Percentiles rank a stretch among this genome's conserved stretches.
Conservation (phyloP, 495 filamentous ascomycete genomes). For the Pyrenula aspistea region DNA sequence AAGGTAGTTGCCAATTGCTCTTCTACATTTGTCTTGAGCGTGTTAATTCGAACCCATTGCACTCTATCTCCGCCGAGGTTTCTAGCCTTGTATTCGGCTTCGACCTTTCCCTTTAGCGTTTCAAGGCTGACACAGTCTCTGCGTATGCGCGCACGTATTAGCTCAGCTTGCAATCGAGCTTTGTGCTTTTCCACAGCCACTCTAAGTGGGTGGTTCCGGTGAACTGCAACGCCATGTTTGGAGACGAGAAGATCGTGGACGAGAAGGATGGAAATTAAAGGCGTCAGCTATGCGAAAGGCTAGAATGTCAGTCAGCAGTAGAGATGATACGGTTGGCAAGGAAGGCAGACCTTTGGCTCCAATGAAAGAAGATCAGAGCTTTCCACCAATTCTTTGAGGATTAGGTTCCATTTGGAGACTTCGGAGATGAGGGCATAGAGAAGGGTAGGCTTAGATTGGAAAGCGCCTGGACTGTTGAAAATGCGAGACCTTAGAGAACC, state of each 20-base stretch:
- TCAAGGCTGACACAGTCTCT: slow-evolving; percentile 53
- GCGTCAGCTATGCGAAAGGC: slow-evolving; percentile 53
- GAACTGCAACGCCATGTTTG: slow-evolving; percentile 68
- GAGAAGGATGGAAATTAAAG: slow-evolving; percentile 67
- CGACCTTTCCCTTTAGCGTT: slow-evolving; percentile 45
- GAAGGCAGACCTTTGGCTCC: slow-evolving; percentile 64
- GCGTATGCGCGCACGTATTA: slow-evolving; percentile 64
- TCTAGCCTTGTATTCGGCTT: slow-evolving; percentile 16
- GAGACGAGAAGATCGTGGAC: slow-evolving; percentile 77
- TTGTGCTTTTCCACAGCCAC: slow-evolving; percentile 69
- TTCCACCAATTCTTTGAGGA: slow-evolving; percentile 80
- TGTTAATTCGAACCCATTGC: slow-evolving; percentile 84
- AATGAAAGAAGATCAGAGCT: slow-evolving; percentile 52
- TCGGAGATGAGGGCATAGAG: slow-evolving; percentile 78
- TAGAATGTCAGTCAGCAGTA: slow-evolving; percentile 29
- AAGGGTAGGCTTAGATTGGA: slow-evolving; percentile 68
- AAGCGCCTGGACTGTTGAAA: slow-evolving; percentile 49
- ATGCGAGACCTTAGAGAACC: slow-evolving; percentile 76
- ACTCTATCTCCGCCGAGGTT: slow-evolving; percentile 36
- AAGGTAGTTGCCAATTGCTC: slow-evolving; percentile 62
- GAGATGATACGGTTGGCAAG: background rate
- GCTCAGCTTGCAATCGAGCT: slow-evolving; percentile 65
- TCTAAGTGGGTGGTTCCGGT: slow-evolving; percentile 62
- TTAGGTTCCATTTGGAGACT: slow-evolving; percentile 76
- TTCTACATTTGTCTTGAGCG: slow-evolving; percentile 55